Percentiles rank a stretch among this genome's conserved stretches.
Evolutionary conservation across 345 rosid genomes (phyloP).

Genomic region (Syzygium jambos): DNA sequence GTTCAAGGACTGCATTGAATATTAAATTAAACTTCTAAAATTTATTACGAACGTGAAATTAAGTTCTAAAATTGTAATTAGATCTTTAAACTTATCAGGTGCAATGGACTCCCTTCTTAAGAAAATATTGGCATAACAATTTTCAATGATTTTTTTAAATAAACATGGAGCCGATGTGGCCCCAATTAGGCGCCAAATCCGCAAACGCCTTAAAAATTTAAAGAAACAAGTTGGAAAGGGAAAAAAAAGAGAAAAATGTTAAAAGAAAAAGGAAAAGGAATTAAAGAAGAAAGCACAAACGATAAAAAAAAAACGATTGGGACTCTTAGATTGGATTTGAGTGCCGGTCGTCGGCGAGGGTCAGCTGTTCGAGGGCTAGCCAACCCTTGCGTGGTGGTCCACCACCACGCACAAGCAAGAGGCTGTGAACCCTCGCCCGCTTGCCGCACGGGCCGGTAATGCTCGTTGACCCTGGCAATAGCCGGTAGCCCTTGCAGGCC

Average conservation of each 20-base stretch:
- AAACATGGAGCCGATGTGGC: no score
- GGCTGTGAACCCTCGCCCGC: not conserved
- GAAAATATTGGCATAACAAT: no score
- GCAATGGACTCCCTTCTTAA: no score
- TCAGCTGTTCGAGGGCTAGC: not conserved
- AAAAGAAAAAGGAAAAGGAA: not conserved
- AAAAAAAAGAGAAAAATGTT: fast-evolving
- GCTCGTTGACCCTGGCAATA: fast-evolving
- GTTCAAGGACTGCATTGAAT: no score
- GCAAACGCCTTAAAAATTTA: no score
- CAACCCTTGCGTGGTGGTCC: not conserved
- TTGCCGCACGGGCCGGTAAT: not conserved
- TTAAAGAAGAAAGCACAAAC: not conserved
- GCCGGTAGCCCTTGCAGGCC: not conserved
- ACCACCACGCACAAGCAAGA: not conserved
- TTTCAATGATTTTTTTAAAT: no score
- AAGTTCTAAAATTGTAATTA: no score
- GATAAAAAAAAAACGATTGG: not conserved
- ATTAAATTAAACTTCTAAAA: fast-evolving
- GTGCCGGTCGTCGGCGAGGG: fast-evolving
- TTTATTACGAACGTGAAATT: fast-evolving
- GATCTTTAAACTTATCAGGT: no score
- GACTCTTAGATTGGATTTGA: not conserved
- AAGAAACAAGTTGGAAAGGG: not conserved
- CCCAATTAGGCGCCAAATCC: no score